A percentile compares a stretch with the other conserved stretches of the same genome.
Evolutionary conservation across 148 eudicot genomes (phyloP).

Genomic region (Talinum fruticosum): DNA sequence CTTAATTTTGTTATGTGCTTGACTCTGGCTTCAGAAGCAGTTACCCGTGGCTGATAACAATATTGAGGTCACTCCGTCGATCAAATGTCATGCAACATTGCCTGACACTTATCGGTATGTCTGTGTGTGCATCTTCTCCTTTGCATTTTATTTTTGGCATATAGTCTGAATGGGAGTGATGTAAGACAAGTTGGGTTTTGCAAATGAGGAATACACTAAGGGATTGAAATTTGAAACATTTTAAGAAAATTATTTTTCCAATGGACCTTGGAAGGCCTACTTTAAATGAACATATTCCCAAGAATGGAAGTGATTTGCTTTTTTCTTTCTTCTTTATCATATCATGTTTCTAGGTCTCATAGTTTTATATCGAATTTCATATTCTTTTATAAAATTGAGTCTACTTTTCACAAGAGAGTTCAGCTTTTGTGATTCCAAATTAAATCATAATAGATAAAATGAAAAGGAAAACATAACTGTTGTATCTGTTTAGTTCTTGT

Average conservation of each 20-base stretch:
- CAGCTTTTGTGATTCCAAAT: no score
- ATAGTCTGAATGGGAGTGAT: neutral
- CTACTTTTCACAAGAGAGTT: neutral
- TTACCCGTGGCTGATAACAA: slow-evolving; percentile 7
- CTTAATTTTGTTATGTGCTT: neutral
- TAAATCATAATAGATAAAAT: no score
- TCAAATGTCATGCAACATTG: slow-evolving; percentile 31
- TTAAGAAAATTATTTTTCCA: neutral
- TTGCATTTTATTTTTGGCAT: neutral
- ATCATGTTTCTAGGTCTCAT: no score
- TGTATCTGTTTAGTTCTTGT: no score
- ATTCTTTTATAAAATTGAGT: neutral
- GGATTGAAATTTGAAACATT: neutral
- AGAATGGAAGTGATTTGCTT: neutral
- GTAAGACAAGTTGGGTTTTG: neutral
- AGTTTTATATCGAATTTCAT: neutral
- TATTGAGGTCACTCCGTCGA: slow-evolving; percentile 1
- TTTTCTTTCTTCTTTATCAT: neutral
- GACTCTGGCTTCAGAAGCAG: slow-evolving; percentile 28
- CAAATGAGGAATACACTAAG: neutral
- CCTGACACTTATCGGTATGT: slow-evolving; percentile 17
- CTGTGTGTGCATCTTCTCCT: neutral
- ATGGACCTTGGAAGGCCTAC: neutral
- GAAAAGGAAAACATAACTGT: no score
- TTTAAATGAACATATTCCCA: neutral